Base-by-base conservation (phyloP, 1,284 basidiomycete genomes). In the Fomes fomentarius region DNA sequence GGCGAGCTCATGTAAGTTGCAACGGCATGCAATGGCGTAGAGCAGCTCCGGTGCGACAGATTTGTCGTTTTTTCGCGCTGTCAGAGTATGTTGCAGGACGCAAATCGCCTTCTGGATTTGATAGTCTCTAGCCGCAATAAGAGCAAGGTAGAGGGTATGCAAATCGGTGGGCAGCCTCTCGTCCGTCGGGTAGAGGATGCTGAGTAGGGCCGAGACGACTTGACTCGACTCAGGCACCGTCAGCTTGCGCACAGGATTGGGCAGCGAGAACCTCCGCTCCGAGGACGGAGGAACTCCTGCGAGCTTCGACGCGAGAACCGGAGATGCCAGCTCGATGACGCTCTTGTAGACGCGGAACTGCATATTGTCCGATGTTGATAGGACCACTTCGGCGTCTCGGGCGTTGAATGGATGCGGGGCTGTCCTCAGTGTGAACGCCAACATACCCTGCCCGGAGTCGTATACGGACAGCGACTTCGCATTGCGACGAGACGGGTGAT, bases 281-380 rank as follows among this genome's bases (percentile, higher is more conserved):
- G 28, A 30, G n/a, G 44, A 11, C 11, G 22, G 7, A 5, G 24
- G 41, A 6, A 46, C 12, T 3, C 44, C 44, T 25, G 44, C 44
- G 15, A 46, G 44, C 44, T 24, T 35, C 2, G 44, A 46, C 15
- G 44, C 33, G 24, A 58, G 46, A 31, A 58, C 39, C 0, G 76
- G 72, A 7, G 78, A 80, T 3, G 77, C 71, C 30, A 77, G 67
- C 19, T 74, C 69, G 19, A 81, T 68, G 35, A 76, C 68, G 25
- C 72, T 60, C 50, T 73, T 76, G 70, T 76, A 75, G 24, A 76
- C 69, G 26, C 68, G 69, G 61, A 79, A 79, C 57, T 77, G 73
- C 44, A 75, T 67, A 52, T 71, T 66, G 62, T 80, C 78, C 19
- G 76, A 77, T 4, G 78, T 77, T 44, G 74, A 73, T n/a, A 83